phyloP scores from a whole-genome alignment of 2,329 filamentous ascomycete species.

The Sporothrix brasiliensis region DNA sequence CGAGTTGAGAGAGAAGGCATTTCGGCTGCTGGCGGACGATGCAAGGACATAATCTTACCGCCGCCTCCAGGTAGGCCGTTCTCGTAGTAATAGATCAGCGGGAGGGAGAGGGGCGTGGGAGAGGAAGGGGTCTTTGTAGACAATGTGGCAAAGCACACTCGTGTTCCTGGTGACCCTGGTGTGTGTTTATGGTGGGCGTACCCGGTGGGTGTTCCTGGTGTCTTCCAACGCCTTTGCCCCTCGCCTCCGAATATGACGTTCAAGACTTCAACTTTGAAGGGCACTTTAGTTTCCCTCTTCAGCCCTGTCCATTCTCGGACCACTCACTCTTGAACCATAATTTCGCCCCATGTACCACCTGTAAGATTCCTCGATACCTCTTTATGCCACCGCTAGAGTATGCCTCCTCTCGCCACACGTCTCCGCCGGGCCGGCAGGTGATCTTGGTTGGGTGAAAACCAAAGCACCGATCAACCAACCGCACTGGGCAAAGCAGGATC shows the following conservation, averaged over 20 bases:
- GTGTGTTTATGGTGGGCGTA: too few species aligned
- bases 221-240: neutral
- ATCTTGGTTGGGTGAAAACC: slow-evolving; percentile 20
- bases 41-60: too few species aligned
- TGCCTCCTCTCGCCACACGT: slow-evolving; percentile 22
- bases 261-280: too few species aligned
- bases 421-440: slow-evolving; percentile 16
- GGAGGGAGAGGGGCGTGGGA: neutral
- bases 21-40: too few species aligned
- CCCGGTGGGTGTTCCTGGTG: neutral
- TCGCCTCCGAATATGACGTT: neutral
- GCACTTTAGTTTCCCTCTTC: neutral
- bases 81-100: neutral
- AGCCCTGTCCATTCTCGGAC: slow-evolving; percentile 23
- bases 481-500: neutral
- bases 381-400: neutral
- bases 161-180: too few species aligned
- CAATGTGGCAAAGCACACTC: too few species aligned
- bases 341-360: too few species aligned
- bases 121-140: neutral
- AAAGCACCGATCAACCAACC: neutral
- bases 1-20: too few species aligned
- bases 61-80: too few species aligned
- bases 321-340: neutral
- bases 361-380: neutral